A percentile compares a stretch with the other conserved stretches of the same genome.
Conservation (phyloP, 768 basidiomycete genomes). For the Agaricus blazei region DNA sequence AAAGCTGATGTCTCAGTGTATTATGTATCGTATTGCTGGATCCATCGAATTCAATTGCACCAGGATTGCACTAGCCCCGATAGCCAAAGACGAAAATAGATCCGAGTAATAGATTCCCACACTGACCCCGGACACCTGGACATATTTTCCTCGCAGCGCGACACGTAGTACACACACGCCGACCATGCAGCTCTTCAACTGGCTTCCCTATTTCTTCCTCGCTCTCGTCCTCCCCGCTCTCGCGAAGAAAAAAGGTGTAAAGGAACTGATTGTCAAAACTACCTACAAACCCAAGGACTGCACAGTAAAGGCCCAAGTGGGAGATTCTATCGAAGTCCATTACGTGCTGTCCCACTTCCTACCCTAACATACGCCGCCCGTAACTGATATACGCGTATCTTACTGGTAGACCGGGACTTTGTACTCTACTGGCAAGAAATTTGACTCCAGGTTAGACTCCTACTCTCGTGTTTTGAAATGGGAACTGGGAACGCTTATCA, state of each 20-base stretch:
- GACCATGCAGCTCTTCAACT: conserved; percentile 49
- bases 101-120: too few relatives aligned
- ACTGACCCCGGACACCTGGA: too few relatives aligned
- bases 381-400: neutral
- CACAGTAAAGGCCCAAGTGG: conserved; percentile 45
- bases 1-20: neutral
- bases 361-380: neutral
- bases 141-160: neutral
- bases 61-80: too few relatives aligned
- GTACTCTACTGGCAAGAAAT: conserved; percentile 70
- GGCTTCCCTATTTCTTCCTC: conserved; percentile 43
- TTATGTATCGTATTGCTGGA: too few relatives aligned
- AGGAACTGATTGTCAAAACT: conserved; percentile 56
- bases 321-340: conserved; percentile 69
- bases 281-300: conserved; percentile 58
- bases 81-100: too few relatives aligned
- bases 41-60: too few relatives aligned
- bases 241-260: conserved; percentile 28
- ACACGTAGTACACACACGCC: neutral
- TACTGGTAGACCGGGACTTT: conserved; percentile 70
- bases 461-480: neutral
- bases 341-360: conserved; percentile 43
- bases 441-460: conserved; percentile 74
- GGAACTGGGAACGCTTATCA: neutral
- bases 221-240: conserved; percentile 35